Conservation (phyloP, 345 rosid species). For the Ailanthus altissimus region DNA sequence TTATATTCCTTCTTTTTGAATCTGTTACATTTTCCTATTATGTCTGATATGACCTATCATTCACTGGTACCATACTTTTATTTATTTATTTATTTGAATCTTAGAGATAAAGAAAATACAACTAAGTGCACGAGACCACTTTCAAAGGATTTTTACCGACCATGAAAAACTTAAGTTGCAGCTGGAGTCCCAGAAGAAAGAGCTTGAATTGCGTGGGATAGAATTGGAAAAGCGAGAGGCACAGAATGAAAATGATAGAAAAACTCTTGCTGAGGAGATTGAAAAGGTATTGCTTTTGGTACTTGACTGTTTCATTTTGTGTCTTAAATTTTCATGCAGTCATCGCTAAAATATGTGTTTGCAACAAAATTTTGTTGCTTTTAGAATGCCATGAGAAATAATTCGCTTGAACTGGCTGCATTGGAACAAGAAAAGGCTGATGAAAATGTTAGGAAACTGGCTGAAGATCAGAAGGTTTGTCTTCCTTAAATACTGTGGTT, state of each 20-base stretch:
- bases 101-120: constrained; percentile 83
- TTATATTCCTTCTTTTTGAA: neutral
- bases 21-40: constrained; percentile 7
- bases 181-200: constrained; percentile 70
- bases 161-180: constrained; percentile 82
- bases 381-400: constrained; percentile 63
- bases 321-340: neutral
- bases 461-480: constrained; percentile 88
- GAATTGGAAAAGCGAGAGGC: constrained; percentile 86
- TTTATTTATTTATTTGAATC: constrained; percentile 18
- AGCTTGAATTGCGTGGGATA: constrained; percentile 64
- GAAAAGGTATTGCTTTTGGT: constrained; percentile 53
- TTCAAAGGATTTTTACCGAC: constrained; percentile 70
- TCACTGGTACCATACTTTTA: neutral
- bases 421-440: constrained; percentile 79
- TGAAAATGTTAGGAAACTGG: constrained; percentile 70
- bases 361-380: constrained; percentile 16
- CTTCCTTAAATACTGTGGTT: constrained; percentile 23
- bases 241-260: constrained; percentile 75
- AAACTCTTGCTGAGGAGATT: constrained; percentile 61
- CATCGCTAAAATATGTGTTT: neutral
- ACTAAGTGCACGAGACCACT: constrained; percentile 71
- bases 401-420: constrained; percentile 68
- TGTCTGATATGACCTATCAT: neutral
- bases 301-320: constrained; percentile 14